Base-by-base conservation (phyloP, 306 rosid species). In the Leucaena leucocephala region DNA sequence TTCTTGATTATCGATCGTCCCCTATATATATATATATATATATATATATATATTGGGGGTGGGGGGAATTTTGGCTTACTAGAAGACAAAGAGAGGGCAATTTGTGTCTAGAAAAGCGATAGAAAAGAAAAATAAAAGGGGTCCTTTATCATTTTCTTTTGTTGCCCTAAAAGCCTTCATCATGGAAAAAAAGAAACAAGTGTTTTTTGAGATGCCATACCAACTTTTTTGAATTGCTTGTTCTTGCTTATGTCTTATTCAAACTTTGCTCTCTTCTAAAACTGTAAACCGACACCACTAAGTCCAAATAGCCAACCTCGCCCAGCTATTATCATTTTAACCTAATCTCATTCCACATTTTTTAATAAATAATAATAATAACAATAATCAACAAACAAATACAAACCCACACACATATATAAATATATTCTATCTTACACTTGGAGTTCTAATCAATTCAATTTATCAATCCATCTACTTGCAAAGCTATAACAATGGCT, bases 221-320 rank as follows among this genome's bases (percentile, higher is more conserved):
- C 21, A 79, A 76, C 55, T 77, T 78, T 85, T 76, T 48, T 45
- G 66, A 58, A 46, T 2, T 4, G 40, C 68, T 83, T 85, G 27
- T 79, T 85, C 84, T 48, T 65, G 48, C 61, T 79, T 81, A 85
- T 87, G 91, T 90, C 91, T 44, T 76, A 68, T 89, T 69, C 85
- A 54, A 75, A 75, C 80, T 13, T 70, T 49, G 71, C 74, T 74
- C 84, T 72, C 62, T 13, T 44, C 57, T 82, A 78, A 85, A 72
- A 6, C 75, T 82, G 43, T 68, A 61, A 49, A 44, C 68, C 66
- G 84, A 88, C 92, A 82, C 76, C 52, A 82, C 70, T 67, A 5
- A 50, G 65, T 87, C 92, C 93, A 90, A 69, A 69, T n/a, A 42
- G 87, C 90, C 90, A 84, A 43, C 91, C 85, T 74, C 27, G 15